Evolutionary conservation across 176 grass and related monocot species (phyloP), one percentile per base, ranked within the genome.

Genomic region (Phyllostachys edulis): DNA sequence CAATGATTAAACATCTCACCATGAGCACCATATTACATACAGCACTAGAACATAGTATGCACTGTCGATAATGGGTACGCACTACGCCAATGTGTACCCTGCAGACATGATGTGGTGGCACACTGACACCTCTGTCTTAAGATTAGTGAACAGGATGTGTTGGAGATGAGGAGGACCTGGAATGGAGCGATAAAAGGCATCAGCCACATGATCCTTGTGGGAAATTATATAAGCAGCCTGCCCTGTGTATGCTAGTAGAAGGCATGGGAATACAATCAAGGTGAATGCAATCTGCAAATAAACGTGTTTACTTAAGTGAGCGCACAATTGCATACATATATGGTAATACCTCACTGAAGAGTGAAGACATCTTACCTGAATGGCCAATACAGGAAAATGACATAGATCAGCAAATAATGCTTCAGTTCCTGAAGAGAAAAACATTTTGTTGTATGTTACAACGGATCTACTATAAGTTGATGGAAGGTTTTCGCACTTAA

Each of bases 321-420:
- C 9, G 2, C 18, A 68, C 2, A 72, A 36, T 37, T 63, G 32
- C 9, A 71, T 71, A 42, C 12, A 67, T 45, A 76, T 78, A 86
- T 15, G 20, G 17, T 44, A 74, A 57, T 45, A 3, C 21, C 11
- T 75, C 17, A 51, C 23, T 54, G 16, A 66, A 81, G 24, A 51
- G 20, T 60, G 16, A 66, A 81, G 24, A 65, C 32, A 60, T 47
- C 27, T 82, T 92, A 96, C 96, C 96, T 95, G 97, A 90, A 99
- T 90, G 67, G 97, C 97, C 67, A 92, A 78, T 44, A 99, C 97
- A 75, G 97, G 97, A 68, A 99, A 99, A 84, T 99, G 93, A 75
- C 93, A 99, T 59, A 99, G 89, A 79, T 99, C 97, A 54, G 97
- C 97, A 91, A 90, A 99, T 77, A 99, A 83, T 60, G 97, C 97